Evolutionary conservation across 1,284 basidiomycete genomes (phyloP).

Genomic region (Naganishia sp.): DNA sequence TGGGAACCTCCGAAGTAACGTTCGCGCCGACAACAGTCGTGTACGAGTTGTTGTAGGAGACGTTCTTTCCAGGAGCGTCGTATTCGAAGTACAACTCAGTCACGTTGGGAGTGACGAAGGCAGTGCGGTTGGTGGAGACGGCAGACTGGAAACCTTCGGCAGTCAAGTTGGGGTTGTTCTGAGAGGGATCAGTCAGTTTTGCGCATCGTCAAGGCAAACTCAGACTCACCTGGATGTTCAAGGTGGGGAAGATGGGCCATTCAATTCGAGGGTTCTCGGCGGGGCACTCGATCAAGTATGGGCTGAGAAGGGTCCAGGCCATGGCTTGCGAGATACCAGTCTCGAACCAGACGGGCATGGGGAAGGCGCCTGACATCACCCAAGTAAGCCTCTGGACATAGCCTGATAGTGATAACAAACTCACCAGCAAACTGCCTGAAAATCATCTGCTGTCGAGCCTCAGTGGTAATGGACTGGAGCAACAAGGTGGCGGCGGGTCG

Average conservation of each 20-base stretch:
- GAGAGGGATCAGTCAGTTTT: constrained; percentile 37
- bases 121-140: constrained; percentile 59
- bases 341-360: constrained; percentile 60
- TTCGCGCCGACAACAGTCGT: constrained; percentile 54
- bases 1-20: constrained; percentile 36
- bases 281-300: constrained; percentile 64
- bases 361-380: constrained; percentile 54
- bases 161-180: constrained; percentile 41
- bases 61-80: constrained; percentile 61
- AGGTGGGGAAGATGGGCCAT: constrained; percentile 61
- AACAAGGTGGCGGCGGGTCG: constrained; percentile 62
- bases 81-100: constrained; percentile 59
- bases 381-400: background rate
- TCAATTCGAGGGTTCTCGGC: constrained; percentile 61
- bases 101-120: constrained; percentile 58
- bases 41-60: constrained; percentile 61
- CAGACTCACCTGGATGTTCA: constrained; percentile 52
- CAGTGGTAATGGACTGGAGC: constrained; percentile 65
- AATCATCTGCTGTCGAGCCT: constrained; percentile 67
- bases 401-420: constrained; percentile 12
- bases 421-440: constrained; percentile 65
- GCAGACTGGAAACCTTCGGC: constrained; percentile 51
- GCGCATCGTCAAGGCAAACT: no score
- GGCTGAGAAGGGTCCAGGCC: constrained; percentile 62
- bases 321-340: constrained; percentile 62